Base-by-base conservation (phyloP, 1,139 yeast genomes). In the Geotrichum aggregatum region DNA sequence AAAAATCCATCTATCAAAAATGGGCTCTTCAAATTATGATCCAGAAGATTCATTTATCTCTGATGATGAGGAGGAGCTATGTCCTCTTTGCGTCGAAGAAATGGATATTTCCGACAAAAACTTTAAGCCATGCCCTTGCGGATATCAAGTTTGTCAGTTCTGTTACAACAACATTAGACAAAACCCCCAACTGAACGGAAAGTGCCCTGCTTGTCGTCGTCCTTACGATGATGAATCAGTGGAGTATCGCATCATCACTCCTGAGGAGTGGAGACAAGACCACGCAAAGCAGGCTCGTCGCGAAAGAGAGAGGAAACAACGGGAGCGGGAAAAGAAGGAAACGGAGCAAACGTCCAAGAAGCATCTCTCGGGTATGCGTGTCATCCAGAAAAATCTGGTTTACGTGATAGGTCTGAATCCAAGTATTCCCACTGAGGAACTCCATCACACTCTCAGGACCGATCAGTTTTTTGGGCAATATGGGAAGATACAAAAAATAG, bases 41-140 rank as follows among this genome's bases (percentile, higher is more conserved):
- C 59, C 52, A 38, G 65, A 69, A 62, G 81, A 77, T 61, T 67
- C 77, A 14, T 83, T 83, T 63, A 78, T 83, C 57, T 82, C 88
- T 52, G 92, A 85, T 60, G 92, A 85, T 56, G 94, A 84, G 63
- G 94, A 84, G 62, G 95, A 86, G 61, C 76, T 77, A 61, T 85
- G 86, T 71, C 96, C 96, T 57, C 77, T 88, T 59, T 87, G 96
- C 73, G 88, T 86, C 64, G 96, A 88, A 66, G 95, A 88, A 66
- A 81, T 88, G 86, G 96, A 87, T 69, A 83, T 87, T 31, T 83
- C 96, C 18, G 98, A 94, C 70, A 87, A 87, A 67, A 88, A 91
- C 71, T 94, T 94, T 77, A 88, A 86, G 69, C 99, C 99, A 5
- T 94, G 99, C 75, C 98, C 98, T 1, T 94, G 99, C 74, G 98